These are phyloP conservation scores for Pseudogymnoascus sp. DNA, from an alignment of 2,329 filamentous ascomycete species.

Conservation along the genomic window DNA sequence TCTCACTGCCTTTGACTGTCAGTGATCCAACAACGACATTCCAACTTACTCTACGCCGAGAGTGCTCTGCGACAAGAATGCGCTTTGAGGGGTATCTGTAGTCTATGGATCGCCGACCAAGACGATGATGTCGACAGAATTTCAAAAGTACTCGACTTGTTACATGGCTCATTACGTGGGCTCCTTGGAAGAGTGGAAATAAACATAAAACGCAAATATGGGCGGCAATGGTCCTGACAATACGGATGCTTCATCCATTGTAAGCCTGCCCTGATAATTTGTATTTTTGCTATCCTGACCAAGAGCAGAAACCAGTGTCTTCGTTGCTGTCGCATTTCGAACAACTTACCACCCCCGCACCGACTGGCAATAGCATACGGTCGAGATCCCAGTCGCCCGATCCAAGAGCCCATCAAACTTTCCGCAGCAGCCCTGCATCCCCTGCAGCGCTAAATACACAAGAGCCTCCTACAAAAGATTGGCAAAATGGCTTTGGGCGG, in stretches of 20 bases:
- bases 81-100: constrained; percentile 2
- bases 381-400: constrained; percentile 9
- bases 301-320: constrained; percentile 65
- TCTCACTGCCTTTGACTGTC: constrained; percentile 4
- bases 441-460: not conserved
- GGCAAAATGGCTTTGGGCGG: not conserved
- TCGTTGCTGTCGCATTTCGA: constrained; percentile 76
- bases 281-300: not conserved
- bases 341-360: constrained; percentile 35
- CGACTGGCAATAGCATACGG: not conserved
- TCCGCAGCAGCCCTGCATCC: not conserved
- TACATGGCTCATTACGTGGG: constrained; percentile 7
- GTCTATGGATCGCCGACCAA: not conserved
- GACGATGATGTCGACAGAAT: constrained; percentile 4
- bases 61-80: not conserved
- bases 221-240: constrained; percentile 45
- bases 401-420: not conserved
- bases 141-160: constrained; percentile 4
- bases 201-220: constrained; percentile 30
- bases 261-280: constrained; percentile 34
- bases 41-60: not conserved
- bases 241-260: constrained; percentile 70
- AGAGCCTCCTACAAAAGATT: not conserved
- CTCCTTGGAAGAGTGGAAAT: not conserved
- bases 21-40: constrained; percentile 3